Evolutionary conservation across 768 basidiomycete genomes (phyloP), one percentile per base, ranked within the genome.

Genomic region (Podaxis sp.): DNA sequence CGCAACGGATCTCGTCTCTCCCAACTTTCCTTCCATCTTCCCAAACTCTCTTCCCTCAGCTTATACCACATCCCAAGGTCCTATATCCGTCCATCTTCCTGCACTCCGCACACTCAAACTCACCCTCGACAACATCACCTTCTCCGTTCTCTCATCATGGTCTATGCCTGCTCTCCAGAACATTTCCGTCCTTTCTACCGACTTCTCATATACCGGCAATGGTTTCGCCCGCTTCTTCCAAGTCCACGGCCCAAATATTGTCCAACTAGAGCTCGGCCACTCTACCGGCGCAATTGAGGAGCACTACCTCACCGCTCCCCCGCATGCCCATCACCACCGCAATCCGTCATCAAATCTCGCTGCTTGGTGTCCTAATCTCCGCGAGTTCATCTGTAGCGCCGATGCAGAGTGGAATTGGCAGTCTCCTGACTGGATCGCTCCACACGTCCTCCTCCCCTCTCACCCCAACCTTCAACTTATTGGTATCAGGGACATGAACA

Each of bases 401-500:
- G 88, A 91, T 64, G 89, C 89, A 0, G 89, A 89, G 68, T 92
- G 90, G 90, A 88, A 90, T 65, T 91, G 90, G 90, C 81, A 85
- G 67, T 80, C 77, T 57, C 90, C 90, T 0, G 89, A 92, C 69
- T 91, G 89, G 90, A 90, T 91, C 68, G 87, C 90, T 13, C 88
- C 90, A 2, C 90, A 92, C 60, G 79, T 89, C 44, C 75, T 92
- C 5, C 79, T 92, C 22, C 87, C 89, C 17, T 71, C 84, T 1
- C 90, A 92, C 68, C 81, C 84, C 0, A 76, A 76, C 6, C 71
- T 92, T 11, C 74, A 85, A 71, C 79, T 90, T 59, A 91, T 91
- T 61, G 90, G 87, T 8, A 86, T 92, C 62, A 80, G 88, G 19
- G 88, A 88, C 66, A 85, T 91, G 69, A 86, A 89, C 72, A 80